phyloP scores from a whole-genome alignment of 2,329 filamentous ascomycete genomes.

The Zalaria sp. region DNA sequence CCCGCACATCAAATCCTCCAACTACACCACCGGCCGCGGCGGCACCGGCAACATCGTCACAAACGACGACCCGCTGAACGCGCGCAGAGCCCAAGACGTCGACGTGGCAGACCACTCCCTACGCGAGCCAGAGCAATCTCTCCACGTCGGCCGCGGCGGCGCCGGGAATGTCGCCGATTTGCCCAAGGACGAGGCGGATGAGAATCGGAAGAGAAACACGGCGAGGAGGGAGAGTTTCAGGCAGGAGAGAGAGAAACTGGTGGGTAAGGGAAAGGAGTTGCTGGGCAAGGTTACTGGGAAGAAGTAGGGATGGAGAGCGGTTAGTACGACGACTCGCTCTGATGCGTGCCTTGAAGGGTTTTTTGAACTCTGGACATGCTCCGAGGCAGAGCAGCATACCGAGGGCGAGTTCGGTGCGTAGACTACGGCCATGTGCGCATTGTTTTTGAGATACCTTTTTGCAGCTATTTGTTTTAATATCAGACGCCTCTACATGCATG shows the following conservation, averaged over 20 bases:
- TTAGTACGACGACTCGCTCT: too few relatives aligned
- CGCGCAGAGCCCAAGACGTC: conserved; percentile 73
- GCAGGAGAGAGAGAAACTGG: conserved; percentile 27
- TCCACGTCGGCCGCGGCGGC: conserved; percentile 60
- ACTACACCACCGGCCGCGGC: conserved; percentile 81
- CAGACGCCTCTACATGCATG: too few relatives aligned
- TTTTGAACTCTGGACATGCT: too few relatives aligned
- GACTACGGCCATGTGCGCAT: too few relatives aligned
- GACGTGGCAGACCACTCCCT: conserved; percentile 33
- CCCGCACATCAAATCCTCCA: conserved; percentile 66
- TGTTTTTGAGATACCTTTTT: too few relatives aligned
- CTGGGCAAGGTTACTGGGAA: conserved; percentile 25
- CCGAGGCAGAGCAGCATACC: too few relatives aligned
- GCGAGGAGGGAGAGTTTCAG: conserved; percentile 16
- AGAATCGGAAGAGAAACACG: conserved; percentile 20
- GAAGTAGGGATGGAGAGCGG: conserved; percentile 13
- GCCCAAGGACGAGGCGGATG: conserved; percentile 19
- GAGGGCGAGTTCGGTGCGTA: too few relatives aligned
- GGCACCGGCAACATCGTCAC: conserved; percentile 82
- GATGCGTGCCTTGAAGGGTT: too few relatives aligned
- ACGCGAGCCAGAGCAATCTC: conserved; percentile 43
- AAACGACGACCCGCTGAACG: conserved; percentile 52
- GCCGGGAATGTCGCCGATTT: conserved; percentile 51
- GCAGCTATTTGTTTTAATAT: too few relatives aligned
- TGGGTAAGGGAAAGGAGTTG: conserved; percentile 36